A percentile compares a stretch with the other conserved stretches of the same genome.
phyloP scores from a whole-genome alignment of 2,329 filamentous ascomycete species.

The Pyricularia pennisetigena region DNA sequence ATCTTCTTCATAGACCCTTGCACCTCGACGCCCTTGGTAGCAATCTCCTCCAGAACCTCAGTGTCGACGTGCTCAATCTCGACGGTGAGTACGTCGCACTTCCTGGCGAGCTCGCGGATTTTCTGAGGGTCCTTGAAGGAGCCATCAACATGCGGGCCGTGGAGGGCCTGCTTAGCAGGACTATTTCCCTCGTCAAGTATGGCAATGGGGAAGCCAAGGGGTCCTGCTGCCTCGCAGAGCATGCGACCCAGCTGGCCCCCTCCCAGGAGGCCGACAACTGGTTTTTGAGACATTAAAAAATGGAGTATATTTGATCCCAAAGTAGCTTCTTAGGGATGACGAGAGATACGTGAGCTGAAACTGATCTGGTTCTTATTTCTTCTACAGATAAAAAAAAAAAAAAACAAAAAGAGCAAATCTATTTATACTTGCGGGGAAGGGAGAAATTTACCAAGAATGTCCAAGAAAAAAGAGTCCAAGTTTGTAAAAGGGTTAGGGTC shows the following conservation, averaged over 20 bases:
- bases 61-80: constrained; percentile 96
- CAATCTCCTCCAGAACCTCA: constrained; percentile 77
- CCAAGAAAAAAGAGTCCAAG: neutral
- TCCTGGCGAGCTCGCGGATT: constrained; percentile 67
- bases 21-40: constrained; percentile 50
- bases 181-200: constrained; percentile 68
- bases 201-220: constrained; percentile 66
- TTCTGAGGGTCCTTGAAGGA: constrained; percentile 79
- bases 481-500: neutral
- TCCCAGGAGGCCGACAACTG: constrained; percentile 43
- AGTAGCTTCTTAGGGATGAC: neutral
- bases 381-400: neutral
- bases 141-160: constrained; percentile 65
- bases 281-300: constrained; percentile 10
- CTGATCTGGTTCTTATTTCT: neutral
- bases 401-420: neutral
- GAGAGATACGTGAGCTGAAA: neutral
- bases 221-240: constrained; percentile 76
- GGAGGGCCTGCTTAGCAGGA: constrained; percentile 72
- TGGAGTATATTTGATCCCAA: neutral
- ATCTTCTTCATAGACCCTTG: constrained; percentile 36
- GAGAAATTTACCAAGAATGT: neutral
- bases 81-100: constrained; percentile 75
- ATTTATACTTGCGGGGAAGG: neutral
- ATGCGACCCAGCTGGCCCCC: constrained; percentile 81